A percentile compares a stretch with the other conserved stretches of the same genome.
Evolutionary conservation across 2,329 filamentous ascomycete genomes (phyloP).

Genomic region (Penicillium verrucosum): DNA sequence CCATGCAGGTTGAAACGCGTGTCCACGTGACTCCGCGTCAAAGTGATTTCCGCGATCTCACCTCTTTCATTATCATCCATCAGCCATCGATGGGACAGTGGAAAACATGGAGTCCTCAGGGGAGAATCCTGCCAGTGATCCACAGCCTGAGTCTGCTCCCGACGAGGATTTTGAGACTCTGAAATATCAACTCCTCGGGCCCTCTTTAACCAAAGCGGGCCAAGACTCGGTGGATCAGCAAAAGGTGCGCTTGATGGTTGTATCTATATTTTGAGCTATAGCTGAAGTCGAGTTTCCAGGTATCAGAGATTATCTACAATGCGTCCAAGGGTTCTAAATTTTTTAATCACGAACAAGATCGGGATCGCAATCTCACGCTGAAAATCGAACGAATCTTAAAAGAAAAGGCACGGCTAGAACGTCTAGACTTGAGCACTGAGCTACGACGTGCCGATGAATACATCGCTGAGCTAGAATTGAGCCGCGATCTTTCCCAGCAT

Average conservation of each 20-base stretch:
- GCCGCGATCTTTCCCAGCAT: conserved; percentile 75
- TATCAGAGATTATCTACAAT: conserved; percentile 95
- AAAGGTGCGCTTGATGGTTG: conserved; percentile 54
- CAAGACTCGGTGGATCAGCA: conserved; percentile 90
- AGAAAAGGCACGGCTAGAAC: conserved; percentile 72
- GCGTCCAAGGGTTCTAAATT: conserved; percentile 95
- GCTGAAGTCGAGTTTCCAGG: conserved; percentile 45
- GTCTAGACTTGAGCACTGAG: conserved; percentile 69
- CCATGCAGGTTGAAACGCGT: conserved; percentile 30
- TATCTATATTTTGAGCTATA: not conserved
- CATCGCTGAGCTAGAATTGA: conserved; percentile 72
- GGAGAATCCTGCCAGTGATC: conserved; percentile 13
- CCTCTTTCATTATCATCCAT: not conserved
- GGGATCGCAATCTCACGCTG: conserved; percentile 75
- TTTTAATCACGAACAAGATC: conserved; percentile 84
- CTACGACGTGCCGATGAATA: conserved; percentile 75
- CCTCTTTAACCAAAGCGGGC: conserved; percentile 88
- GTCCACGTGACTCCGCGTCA: conserved; percentile 35
- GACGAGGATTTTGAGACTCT: conserved; percentile 58
- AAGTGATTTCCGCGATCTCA: conserved; percentile 15
- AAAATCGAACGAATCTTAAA: conserved; percentile 79
- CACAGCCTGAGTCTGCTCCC: not conserved
- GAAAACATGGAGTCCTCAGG: conserved; percentile 23
- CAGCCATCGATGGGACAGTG: conserved; percentile 9
- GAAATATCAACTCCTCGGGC: conserved; percentile 86